These are phyloP conservation scores for Pterulicium gracile DNA, from an alignment of 1,284 basidiomycete genomes.

Conservation along the genomic window DNA sequence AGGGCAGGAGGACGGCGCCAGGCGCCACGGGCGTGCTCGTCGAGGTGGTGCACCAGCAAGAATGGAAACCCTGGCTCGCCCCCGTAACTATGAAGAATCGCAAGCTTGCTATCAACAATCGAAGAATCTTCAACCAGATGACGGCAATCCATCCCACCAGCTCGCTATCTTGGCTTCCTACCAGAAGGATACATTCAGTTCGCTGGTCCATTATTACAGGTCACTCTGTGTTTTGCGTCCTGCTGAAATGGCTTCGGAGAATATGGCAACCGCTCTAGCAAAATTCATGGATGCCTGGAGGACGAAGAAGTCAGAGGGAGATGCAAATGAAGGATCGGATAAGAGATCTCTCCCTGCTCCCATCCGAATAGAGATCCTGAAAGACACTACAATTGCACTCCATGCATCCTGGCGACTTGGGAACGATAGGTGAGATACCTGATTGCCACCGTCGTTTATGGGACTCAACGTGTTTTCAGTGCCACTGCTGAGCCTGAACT, in stretches of 20 bases:
- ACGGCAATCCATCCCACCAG: conserved; percentile 89
- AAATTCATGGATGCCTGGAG: conserved; percentile 57
- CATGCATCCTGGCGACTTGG: conserved; percentile 62
- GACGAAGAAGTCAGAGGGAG: conserved; percentile 28
- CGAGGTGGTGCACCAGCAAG: conserved; percentile 27
- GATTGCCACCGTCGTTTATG: conserved; percentile 4
- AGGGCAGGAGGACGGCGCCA: conserved; percentile 46
- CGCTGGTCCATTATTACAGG: conserved; percentile 83
- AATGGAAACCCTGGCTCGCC: conserved; percentile 31
- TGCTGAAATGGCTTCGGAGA: conserved; percentile 82
- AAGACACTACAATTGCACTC: conserved; percentile 61
- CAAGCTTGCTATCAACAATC: conserved; percentile 81
- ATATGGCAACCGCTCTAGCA: conserved; percentile 64
- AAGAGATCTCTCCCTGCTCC: conserved; percentile 26
- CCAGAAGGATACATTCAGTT: conserved; percentile 70
- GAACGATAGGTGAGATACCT: conserved; percentile 41
- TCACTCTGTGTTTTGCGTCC: conserved; percentile 81
- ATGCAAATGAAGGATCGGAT: conserved; percentile 21
- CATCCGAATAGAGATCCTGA: conserved; percentile 48
- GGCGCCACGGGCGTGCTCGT: conserved; percentile 28
- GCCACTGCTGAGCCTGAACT: conserved; percentile 35
- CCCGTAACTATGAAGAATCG: conserved; percentile 66
- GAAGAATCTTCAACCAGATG: conserved; percentile 65
- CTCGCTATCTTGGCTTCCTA: conserved; percentile 89
- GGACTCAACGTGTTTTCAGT: too few species aligned